phyloP scores from a whole-genome alignment of 345 rosid genomes.

The Brassica napus region Da-Ae NC_063451.1:23244501-23245000 shows the following conservation, averaged over 20 bases:
- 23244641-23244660: conserved; percentile 13
- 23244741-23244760: conserved; percentile 58
- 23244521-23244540: not conserved
- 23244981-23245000: conserved; percentile 56
- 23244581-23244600: not conserved
- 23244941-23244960: conserved; percentile 73
- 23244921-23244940: conserved; percentile 69
- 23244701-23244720: conserved; percentile 71
- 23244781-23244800: conserved; percentile 53
- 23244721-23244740: conserved; percentile 56
- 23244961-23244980: conserved; percentile 82
- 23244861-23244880: conserved; percentile 61
- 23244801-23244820: conserved; percentile 72
- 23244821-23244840: conserved; percentile 83
- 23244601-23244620: not conserved
- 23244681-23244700: conserved; percentile 70
- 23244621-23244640: not conserved
- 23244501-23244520: not conserved
- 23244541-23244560: not conserved
- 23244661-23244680: conserved; percentile 91
- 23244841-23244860: conserved; percentile 88
- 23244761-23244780: conserved; percentile 41
- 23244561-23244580: not conserved
- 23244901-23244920: conserved; percentile 61
- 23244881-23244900: conserved; percentile 62